Percentiles rank a stretch among this genome's conserved stretches.
phyloP scores from a whole-genome alignment of 2,329 filamentous ascomycete genomes.

The Trichoderma atrobrunneum region DNA sequence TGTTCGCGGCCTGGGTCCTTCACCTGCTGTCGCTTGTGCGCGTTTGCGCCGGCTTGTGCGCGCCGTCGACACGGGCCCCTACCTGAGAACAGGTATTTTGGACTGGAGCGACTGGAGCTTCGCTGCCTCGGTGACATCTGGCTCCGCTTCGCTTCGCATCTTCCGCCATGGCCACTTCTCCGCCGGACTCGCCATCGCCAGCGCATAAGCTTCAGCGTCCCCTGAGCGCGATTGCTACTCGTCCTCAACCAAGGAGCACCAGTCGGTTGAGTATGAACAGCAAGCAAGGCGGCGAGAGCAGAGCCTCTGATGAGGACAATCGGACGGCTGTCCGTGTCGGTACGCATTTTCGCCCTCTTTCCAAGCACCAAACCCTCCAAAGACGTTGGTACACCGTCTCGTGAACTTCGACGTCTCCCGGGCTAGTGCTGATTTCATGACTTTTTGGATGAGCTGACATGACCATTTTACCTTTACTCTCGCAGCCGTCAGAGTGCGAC shows the following conservation, averaged over 20 bases:
- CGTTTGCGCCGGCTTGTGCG: conserved; percentile 21
- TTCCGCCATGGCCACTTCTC: conserved; percentile 62
- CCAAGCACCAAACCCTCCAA: not conserved
- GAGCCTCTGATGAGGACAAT: conserved; percentile 83
- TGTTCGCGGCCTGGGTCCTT: not conserved
- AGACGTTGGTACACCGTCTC: not conserved
- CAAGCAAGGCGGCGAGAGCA: conserved; percentile 72
- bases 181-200: conserved; percentile 69
- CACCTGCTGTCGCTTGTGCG: conserved; percentile 15
- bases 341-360: conserved; percentile 54
- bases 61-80: conserved; percentile 18
- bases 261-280: conserved; percentile 84
- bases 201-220: conserved; percentile 61
- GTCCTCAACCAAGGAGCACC: conserved; percentile 68
- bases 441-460: conserved; percentile 5
- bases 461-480: not conserved
- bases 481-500: conserved; percentile 86
- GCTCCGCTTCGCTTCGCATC: conserved; percentile 22
- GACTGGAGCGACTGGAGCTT: not conserved
- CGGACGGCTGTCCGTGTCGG: conserved; percentile 95
- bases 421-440: not conserved
- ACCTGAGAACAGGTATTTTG: not conserved
- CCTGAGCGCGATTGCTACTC: conserved; percentile 66
- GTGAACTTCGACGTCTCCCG: not conserved
- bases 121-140: conserved; percentile 13